Evolutionary conservation across 345 rosid genomes (phyloP).

Genomic region (Eucalyptus albens): DNA sequence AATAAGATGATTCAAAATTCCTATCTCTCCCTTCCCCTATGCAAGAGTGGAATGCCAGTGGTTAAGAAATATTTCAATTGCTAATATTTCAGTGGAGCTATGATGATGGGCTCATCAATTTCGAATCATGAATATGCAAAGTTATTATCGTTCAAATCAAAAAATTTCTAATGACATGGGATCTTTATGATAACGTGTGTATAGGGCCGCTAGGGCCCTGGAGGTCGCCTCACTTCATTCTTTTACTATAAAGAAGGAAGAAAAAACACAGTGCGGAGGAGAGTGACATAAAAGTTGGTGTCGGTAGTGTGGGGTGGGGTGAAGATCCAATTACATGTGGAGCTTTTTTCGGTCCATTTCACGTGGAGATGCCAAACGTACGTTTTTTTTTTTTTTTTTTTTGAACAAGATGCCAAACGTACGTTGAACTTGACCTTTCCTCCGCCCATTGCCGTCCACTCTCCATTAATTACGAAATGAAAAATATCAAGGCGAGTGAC

Average conservation of each 20-base stretch:
- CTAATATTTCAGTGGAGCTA: not conserved
- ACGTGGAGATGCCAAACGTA: not conserved
- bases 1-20: too few species aligned
- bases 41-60: too few species aligned
- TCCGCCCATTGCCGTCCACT: not conserved
- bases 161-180: not conserved
- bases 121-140: not conserved
- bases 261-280: not conserved
- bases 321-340: not conserved
- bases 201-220: too few species aligned
- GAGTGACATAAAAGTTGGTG: not conserved
- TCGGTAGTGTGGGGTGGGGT: not conserved
- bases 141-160: not conserved
- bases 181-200: not conserved
- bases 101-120: not conserved
- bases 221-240: not conserved
- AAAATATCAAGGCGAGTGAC: not conserved
- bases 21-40: fast-evolving
- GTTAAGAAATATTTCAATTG: not conserved
- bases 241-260: not conserved
- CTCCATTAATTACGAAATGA: not conserved
- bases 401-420: not conserved
- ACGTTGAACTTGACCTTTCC: not conserved
- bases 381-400: not conserved
- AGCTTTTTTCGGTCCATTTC: not conserved